Conservation (phyloP, 768 basidiomycete genomes). For the Amanita phalloides region DNA sequence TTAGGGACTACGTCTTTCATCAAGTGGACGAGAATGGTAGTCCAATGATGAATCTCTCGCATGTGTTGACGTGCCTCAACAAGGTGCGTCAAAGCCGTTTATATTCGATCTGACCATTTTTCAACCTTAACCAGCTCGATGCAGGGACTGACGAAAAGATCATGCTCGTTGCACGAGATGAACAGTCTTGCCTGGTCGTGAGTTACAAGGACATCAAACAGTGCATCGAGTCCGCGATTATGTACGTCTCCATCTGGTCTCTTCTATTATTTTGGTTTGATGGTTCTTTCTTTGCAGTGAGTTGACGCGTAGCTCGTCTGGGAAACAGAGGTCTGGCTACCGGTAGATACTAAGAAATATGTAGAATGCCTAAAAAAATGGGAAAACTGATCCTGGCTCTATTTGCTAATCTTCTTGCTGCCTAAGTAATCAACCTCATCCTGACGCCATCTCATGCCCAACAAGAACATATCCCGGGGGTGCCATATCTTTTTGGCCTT, state of each 20-base stretch:
- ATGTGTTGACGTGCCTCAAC: constrained; percentile 88
- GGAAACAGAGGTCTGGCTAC: background rate
- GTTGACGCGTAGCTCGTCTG: constrained; percentile 1
- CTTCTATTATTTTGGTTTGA: background rate
- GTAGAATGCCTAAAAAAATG: constrained; percentile 62
- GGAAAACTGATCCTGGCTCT: constrained; percentile 26
- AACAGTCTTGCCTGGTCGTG: constrained; percentile 92
- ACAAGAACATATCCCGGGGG: too few relatives aligned
- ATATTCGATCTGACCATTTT: background rate
- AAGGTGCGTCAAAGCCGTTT: constrained; percentile 43
- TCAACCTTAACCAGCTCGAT: constrained; percentile 52
- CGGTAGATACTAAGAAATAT: constrained; percentile 34
- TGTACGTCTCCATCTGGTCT: background rate
- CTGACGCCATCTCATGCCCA: too few relatives aligned
- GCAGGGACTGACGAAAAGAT: constrained; percentile 88
- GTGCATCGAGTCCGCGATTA: constrained; percentile 74
- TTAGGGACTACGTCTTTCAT: constrained; percentile 97
- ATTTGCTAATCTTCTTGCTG: constrained; percentile 1
- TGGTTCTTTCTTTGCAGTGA: background rate
- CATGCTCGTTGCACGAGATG: constrained; percentile 92
- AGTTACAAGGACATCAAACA: constrained; percentile 86
- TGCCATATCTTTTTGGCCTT: too few relatives aligned
- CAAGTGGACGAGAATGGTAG: constrained; percentile 87
- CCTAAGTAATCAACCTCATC: too few relatives aligned
- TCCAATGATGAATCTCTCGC: constrained; percentile 82